phyloP scores from a whole-genome alignment of 108 stramenopile species.

The Bacterosira constricta region DNA sequence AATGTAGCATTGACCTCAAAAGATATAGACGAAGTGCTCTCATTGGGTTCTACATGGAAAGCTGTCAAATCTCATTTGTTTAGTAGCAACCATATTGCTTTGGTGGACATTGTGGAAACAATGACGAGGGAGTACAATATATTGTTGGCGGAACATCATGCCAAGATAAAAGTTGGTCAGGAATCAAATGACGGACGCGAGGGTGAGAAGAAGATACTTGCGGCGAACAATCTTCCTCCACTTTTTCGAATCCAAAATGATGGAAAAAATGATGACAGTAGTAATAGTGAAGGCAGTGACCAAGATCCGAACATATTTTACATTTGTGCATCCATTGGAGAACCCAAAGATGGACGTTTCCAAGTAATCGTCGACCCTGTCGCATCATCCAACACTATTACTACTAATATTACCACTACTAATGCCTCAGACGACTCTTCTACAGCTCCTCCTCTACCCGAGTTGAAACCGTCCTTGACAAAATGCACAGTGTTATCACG shows the following conservation, averaged over 20 bases:
- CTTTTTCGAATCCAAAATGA: conserved; percentile 31
- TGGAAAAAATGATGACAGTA: conserved; percentile 22
- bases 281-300: too few relatives aligned
- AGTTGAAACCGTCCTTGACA: conserved; percentile 74
- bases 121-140: conserved; percentile 50
- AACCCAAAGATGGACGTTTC: conserved; percentile 46
- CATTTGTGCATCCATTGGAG: conserved; percentile 65
- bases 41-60: conserved; percentile 39
- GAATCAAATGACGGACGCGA: neutral
- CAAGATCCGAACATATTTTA: too few relatives aligned
- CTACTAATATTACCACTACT: too few relatives aligned
- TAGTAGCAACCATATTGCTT: neutral
- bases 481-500: conserved; percentile 65
- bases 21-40: conserved; percentile 49
- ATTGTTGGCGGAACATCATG: conserved; percentile 11
- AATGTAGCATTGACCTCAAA: conserved; percentile 22
- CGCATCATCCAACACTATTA: too few relatives aligned
- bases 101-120: conserved; percentile 33
- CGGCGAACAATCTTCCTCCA: conserved; percentile 44
- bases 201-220: neutral
- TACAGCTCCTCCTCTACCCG: conserved; percentile 14
- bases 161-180: conserved; percentile 4
- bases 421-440: too few relatives aligned
- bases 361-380: conserved; percentile 41
- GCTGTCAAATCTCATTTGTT: conserved; percentile 19